Evolutionary conservation across 148 eudicot species (phyloP), one percentile per base, ranked within the genome.

Genomic region (Persicaria maculosa): DNA sequence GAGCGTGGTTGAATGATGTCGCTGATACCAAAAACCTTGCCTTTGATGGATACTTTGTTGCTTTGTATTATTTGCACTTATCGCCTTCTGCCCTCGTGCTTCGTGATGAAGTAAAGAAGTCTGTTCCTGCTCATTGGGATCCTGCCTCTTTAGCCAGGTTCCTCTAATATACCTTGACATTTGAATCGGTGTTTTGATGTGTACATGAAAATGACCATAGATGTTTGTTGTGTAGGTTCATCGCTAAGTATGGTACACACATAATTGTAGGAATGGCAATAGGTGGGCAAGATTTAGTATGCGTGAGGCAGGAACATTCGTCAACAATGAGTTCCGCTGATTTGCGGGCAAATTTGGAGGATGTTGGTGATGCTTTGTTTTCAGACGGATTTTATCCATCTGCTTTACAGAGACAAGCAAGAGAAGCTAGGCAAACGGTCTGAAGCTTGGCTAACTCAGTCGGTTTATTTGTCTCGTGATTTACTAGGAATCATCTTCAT

Each of bases 241-340:
- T 94, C 78, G 87, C 72, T 79, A 90, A 88, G 50, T 94, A 82
- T 65, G 98, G 98, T 68, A 94, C 98, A 14, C 98, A 94, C 74
- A 81, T 94, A 75, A 86, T 94, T 68, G 96, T 91, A 44, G 98
- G 97, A 74, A 79, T 94, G 88, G 93, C 86, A 36, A 85, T 94
- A 79, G 98, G 98, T 62, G 98, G 98, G 79, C 97, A 94, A 83
- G 98, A 94, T 85, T 79, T 94, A 71, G 74, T 94, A 69, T 94
- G 96, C 74, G 90, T 90, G 50, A 90, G 90, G 76, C 98, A 94
- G 80, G 82, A 82, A 45, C 86, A 89, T 44, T 83, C 96, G 50
- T 94, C 98, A 19, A 72, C 73, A 48, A 85, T 94, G 61, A 76
- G 90, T 74, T 86, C 91, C 16, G 79, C 90, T 74, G 93, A 90